Evolutionary conservation across 1,139 yeast genomes (phyloP).

Genomic region (Suhomyces chickasaworum): DNA sequence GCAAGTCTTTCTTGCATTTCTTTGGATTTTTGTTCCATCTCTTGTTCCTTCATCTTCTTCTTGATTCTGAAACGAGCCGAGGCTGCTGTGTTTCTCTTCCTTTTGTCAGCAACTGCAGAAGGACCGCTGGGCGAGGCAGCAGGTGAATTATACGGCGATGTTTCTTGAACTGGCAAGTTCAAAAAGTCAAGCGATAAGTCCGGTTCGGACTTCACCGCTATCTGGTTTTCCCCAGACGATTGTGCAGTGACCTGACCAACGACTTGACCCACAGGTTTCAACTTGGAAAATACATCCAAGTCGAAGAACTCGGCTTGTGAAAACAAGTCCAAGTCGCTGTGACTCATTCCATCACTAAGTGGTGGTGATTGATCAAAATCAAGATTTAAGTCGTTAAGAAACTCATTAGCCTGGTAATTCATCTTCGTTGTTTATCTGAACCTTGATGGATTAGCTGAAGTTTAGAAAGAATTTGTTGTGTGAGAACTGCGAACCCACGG

Average conservation of each 20-base stretch:
- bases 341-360: constrained; percentile 19
- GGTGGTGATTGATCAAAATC: constrained; percentile 30
- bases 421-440: constrained; percentile 20
- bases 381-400: constrained; percentile 43
- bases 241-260: constrained; percentile 11
- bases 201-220: constrained; percentile 15
- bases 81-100: constrained; percentile 79
- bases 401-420: constrained; percentile 49
- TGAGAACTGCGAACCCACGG: neutral
- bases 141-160: constrained; percentile 5
- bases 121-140: constrained; percentile 15
- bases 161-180: constrained; percentile 12
- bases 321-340: constrained; percentile 46
- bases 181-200: constrained; percentile 14
- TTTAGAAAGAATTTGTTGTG: neutral
- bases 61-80: constrained; percentile 78
- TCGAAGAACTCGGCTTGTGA: constrained; percentile 50
- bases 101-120: constrained; percentile 45
- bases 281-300: constrained; percentile 44
- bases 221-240: constrained; percentile 3
- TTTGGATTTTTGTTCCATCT: constrained; percentile 58
- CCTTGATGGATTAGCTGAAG: neutral
- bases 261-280: constrained; percentile 19
- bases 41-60: constrained; percentile 82
- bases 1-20: constrained; percentile 45